phyloP scores from a whole-genome alignment of 176 grass and related monocot species.

The Pharus latifolius region DNA sequence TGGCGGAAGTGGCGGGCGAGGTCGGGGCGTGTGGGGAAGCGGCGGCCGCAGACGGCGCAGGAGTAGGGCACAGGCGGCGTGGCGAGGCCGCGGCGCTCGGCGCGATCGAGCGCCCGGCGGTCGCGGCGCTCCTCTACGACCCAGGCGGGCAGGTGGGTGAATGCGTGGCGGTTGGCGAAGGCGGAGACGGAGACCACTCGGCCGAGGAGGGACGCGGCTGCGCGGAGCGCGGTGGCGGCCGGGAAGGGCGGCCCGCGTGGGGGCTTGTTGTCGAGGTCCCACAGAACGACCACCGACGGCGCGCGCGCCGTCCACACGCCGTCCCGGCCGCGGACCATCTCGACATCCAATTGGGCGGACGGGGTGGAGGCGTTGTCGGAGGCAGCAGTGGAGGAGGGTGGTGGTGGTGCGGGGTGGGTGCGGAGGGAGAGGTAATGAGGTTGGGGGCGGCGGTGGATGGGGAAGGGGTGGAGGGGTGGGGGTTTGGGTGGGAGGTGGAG shows the following conservation, averaged over 20 bases:
- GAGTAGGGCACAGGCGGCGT: conserved; percentile 47
- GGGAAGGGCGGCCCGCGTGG: conserved; percentile 61
- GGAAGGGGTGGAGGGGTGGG: not conserved
- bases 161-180: conserved; percentile 85
- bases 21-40: conserved; percentile 73
- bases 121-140: conserved; percentile 58
- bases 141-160: conserved; percentile 70
- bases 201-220: conserved; percentile 56
- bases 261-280: conserved; percentile 98
- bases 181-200: conserved; percentile 69
- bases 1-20: conserved; percentile 87
- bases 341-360: conserved; percentile 20
- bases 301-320: conserved; percentile 46
- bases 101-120: conserved; percentile 44
- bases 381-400: not conserved
- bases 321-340: conserved; percentile 51
- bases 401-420: not conserved
- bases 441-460: not conserved
- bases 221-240: conserved; percentile 52
- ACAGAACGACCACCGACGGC: conserved; percentile 62
- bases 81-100: conserved; percentile 51
- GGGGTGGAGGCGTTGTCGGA: conserved; percentile 10
- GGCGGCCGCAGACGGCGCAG: conserved; percentile 78
- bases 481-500: conserved; percentile 13
- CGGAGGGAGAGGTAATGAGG: conserved; percentile 5